These are phyloP conservation scores for Clonostachys sp. DNA, from an alignment of 2,329 filamentous ascomycete genomes.

Conservation along the genomic window DNA sequence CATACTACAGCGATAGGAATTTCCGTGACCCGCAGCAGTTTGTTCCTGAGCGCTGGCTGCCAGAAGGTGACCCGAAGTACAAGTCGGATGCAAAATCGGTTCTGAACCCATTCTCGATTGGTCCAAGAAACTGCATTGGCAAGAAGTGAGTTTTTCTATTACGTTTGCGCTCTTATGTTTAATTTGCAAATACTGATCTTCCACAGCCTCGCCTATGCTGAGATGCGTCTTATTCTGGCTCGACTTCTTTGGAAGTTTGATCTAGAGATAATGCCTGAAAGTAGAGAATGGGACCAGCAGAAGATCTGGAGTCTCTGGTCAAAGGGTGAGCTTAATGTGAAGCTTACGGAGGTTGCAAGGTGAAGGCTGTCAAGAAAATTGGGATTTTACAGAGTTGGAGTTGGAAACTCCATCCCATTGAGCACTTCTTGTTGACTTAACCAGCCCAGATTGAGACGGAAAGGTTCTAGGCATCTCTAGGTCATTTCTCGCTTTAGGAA, in stretches of 20 bases:
- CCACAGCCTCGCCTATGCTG: conserved; percentile 18
- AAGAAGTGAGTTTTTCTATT: neutral
- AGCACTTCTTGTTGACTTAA: too few species aligned
- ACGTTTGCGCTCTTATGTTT: too few species aligned
- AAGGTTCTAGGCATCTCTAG: too few species aligned
- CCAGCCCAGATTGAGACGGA: too few species aligned
- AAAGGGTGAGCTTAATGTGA: too few species aligned
- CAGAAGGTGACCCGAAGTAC: conserved; percentile 8
- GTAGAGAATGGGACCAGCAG: too few species aligned
- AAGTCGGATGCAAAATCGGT: conserved; percentile 13
- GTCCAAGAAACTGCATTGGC: conserved; percentile 11
- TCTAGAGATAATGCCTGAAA: conserved; percentile 2
- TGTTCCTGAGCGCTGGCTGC: conserved; percentile 28
- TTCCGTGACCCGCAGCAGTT: conserved; percentile 25
- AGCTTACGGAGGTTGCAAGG: neutral
- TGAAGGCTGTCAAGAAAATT: too few species aligned
- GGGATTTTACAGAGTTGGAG: too few species aligned
- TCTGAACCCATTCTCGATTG: conserved; percentile 16
- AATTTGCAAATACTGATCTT: too few species aligned
- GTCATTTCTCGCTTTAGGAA: too few species aligned
- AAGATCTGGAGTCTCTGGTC: too few species aligned
- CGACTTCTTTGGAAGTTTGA: conserved; percentile 18
- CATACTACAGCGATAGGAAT: conserved; percentile 3
- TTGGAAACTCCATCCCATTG: too few species aligned
- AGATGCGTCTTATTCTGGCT: conserved; percentile 20